Evolutionary conservation across 192 early-diverging fungal genomes (phyloP), one percentile per base, ranked within the genome.

Genomic region (Backusella psychrophila): DNA sequence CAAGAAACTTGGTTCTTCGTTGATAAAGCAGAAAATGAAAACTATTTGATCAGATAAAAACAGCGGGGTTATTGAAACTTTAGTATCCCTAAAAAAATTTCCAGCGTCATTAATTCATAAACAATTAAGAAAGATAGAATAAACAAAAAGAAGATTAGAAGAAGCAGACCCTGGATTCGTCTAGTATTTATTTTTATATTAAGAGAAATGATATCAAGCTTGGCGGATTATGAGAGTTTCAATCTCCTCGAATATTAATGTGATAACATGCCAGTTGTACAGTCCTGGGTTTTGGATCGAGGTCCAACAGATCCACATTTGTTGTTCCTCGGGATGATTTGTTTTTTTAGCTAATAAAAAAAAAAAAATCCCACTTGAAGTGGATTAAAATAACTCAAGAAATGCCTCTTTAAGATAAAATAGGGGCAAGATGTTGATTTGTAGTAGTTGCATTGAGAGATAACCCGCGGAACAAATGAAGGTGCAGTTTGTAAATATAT

Each of bases 231-330:
- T 23, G 56, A 29, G 26, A 29, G 56, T 63, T 63, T 63, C 21
- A 63, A 29, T 63, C 56, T 63, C 23, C 56, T 63, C 56, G 14
- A 26, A 11, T 63, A 63, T 63, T 2, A 21, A 59, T 23, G 26
- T 63, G 21, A 29, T 23, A 63, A 56, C n/a, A 21, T 56, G 53
- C 53, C 53, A 53, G 56, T 63, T 4, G 56, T 29, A 63, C 56
- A 63, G 56, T 26, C 26, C 56, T 63, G 56, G 56, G 56, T 11
- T 63, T 63, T 63, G 56, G 56, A 63, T 63, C 56, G 56, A 63
- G 56, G 56, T 63, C 56, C 23, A 29, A n/a, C 12, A 63, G 21
- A 63, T 63, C 26, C n/a, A 19, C 23, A 63, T 63, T 63, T 12
- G 8, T n/a, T 49, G 56, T 63, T 63, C 56, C 56, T 63, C 56